Evolutionary conservation across 345 rosid species (phyloP).

Genomic region (Hibiscus syriacus): DNA sequence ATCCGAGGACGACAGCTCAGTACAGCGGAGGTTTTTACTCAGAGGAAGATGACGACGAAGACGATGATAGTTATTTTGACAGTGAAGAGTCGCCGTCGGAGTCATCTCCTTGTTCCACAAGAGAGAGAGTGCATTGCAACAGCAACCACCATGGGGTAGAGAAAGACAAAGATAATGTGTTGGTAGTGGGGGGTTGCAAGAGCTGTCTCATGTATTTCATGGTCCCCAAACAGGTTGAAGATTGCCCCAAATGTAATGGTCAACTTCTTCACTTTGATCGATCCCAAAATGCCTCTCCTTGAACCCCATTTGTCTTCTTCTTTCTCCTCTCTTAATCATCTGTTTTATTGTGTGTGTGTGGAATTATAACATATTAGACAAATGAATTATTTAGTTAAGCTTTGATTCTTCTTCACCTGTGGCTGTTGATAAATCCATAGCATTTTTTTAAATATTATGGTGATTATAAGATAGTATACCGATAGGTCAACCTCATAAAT

Average conservation of each 20-base stretch:
- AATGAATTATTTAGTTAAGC: neutral
- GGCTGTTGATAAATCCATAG: no score
- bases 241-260: conserved; percentile 76
- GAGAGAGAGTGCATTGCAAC: conserved; percentile 13
- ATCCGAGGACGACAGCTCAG: conserved; percentile 43
- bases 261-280: conserved; percentile 82
- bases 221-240: conserved; percentile 77
- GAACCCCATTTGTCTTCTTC: conserved; percentile 19
- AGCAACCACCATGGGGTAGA: conserved; percentile 8
- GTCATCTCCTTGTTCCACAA: conserved; percentile 43
- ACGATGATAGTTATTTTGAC: conserved; percentile 42
- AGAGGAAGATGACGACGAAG: conserved; percentile 5
- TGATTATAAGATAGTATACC: no score
- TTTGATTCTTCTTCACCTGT: neutral
- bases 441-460: no score
- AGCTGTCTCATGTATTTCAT: conserved; percentile 87
- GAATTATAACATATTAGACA: conserved; percentile 1
- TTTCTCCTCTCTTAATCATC: conserved; percentile 21
- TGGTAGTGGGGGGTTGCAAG: conserved; percentile 95
- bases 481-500: no score
- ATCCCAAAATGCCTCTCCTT: conserved; percentile 38
- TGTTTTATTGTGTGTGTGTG: neutral
- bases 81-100: conserved; percentile 72
- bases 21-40: conserved; percentile 35
- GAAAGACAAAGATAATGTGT: conserved; percentile 38